A percentile compares a stretch with the other conserved stretches of the same genome.
These are phyloP conservation scores for Cyclospora cayetanensis DNA, from an alignment of 169 alveolate genomes.

Conservation along the genomic window DNA sequence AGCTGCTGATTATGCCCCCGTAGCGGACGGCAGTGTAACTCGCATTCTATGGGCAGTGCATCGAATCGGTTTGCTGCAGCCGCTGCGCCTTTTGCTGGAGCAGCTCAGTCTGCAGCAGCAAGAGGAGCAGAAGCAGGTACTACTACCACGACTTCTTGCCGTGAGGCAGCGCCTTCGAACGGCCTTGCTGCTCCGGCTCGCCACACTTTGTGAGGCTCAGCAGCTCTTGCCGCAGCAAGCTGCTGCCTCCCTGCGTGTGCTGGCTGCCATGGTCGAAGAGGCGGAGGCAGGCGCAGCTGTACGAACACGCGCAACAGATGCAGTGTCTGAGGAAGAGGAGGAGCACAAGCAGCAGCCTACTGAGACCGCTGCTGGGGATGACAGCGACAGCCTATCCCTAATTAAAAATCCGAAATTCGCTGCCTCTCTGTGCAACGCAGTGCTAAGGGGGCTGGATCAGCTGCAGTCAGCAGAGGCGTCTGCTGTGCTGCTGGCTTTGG, in stretches of 20 bases:
- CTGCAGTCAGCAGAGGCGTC: slow-evolving; percentile 55
- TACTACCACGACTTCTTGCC: not conserved
- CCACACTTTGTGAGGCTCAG: not conserved
- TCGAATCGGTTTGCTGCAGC: slow-evolving; percentile 15
- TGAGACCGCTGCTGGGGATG: not conserved
- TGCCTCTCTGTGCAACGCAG: slow-evolving; percentile 10
- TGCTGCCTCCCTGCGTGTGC: slow-evolving; percentile 4
- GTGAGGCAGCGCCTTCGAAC: not conserved
- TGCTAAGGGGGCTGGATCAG: slow-evolving; percentile 24
- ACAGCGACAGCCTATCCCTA: not conserved
- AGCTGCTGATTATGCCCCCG: not conserved
- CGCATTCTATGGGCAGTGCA: slow-evolving; percentile 44
- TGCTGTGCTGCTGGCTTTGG: slow-evolving; percentile 36
- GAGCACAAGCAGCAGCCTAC: slow-evolving; percentile 19
- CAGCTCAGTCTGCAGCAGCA: slow-evolving; percentile 24
- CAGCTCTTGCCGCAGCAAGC: not conserved
- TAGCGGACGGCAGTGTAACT: slow-evolving; percentile 1
- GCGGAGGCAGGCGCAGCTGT: not conserved
- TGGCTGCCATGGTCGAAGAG: not conserved
- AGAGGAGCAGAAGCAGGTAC: slow-evolving; percentile 21
- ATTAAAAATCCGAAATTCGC: not conserved
- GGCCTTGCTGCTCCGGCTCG: slow-evolving; percentile 43
- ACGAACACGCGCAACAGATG: too few species aligned
- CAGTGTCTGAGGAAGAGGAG: slow-evolving; percentile 21
- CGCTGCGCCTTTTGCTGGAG: slow-evolving; percentile 17